Evolutionary conservation across 2,329 filamentous ascomycete genomes (phyloP).

Genomic region (Falciphora oryzae): DNA sequence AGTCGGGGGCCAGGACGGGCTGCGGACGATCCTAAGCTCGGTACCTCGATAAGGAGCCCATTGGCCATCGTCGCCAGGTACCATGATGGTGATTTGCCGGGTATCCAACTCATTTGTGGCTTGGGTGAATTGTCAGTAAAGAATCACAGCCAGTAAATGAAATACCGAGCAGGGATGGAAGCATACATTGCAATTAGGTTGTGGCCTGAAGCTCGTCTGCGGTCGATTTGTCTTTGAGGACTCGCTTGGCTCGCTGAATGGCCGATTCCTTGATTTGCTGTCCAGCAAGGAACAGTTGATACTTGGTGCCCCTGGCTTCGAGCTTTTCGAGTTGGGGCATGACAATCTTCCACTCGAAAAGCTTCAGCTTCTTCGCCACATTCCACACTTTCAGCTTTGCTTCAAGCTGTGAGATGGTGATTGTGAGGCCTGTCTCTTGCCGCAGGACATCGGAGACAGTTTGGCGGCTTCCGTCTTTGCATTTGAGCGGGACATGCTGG

Average conservation of each 20-base stretch:
- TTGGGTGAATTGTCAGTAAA: not conserved
- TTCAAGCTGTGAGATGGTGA: conserved; percentile 8
- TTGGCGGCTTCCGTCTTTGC: not conserved
- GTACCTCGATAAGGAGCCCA: conserved; percentile 3
- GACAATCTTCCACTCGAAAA: conserved; percentile 5
- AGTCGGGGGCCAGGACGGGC: not conserved
- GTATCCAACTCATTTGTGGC: not conserved
- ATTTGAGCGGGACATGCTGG: conserved; percentile 5
- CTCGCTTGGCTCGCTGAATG: not conserved
- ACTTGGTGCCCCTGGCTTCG: conserved; percentile 3
- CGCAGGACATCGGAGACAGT: not conserved
- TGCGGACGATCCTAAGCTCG: not conserved
- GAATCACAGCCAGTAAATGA: not conserved
- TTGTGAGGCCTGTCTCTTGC: not conserved
- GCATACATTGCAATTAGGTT: not conserved
- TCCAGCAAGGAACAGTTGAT: not conserved
- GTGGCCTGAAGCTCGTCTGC: not conserved
- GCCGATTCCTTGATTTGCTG: conserved; percentile 2
- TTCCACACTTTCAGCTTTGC: conserved; percentile 3
- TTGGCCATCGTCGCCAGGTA: not conserved
- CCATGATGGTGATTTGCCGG: conserved; percentile 3
- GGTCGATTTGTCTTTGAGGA: not conserved
- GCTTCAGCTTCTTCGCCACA: conserved; percentile 3
- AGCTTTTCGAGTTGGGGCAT: conserved; percentile 5
- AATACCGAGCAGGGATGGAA: too few relatives aligned